phyloP scores from a whole-genome alignment of 2,329 filamentous ascomycete species.

The Pseudogymnoascus sp. region DNA sequence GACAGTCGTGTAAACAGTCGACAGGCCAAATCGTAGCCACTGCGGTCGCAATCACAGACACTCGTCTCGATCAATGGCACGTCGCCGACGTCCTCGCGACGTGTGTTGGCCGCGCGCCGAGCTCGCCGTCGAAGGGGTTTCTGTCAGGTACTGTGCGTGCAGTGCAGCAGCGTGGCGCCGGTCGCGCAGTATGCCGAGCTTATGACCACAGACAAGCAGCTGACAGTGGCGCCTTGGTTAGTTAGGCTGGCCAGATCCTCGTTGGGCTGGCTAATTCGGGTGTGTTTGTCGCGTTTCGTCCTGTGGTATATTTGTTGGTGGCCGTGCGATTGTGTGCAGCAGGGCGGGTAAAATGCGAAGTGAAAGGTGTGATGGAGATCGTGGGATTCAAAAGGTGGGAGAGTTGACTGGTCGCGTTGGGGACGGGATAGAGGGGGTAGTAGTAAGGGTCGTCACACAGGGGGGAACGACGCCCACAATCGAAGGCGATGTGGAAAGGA shows the following conservation, averaged over 20 bases:
- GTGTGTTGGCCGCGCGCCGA: background rate
- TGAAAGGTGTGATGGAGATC: background rate
- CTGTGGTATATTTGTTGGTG: background rate
- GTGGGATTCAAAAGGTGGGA: background rate
- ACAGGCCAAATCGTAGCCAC: background rate
- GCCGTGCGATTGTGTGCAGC: background rate
- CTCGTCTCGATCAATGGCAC: background rate
- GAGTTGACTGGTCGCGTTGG: background rate
- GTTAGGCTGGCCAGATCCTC: background rate
- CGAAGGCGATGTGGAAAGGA: background rate
- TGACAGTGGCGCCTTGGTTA: background rate
- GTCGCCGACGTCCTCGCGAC: background rate
- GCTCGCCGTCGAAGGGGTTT: background rate
- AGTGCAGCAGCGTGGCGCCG: slow-evolving; percentile 1
- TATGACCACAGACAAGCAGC: background rate
- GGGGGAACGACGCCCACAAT: background rate
- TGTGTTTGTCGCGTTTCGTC: background rate
- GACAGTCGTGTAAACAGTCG: background rate
- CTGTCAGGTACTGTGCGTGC: background rate
- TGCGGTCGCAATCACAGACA: no score
- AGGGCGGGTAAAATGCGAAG: background rate
- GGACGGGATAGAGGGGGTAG: background rate
- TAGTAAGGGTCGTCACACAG: background rate
- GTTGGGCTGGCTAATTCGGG: slow-evolving; percentile 1
- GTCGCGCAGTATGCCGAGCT: slow-evolving; percentile 1